Conservation (phyloP, 202 grass and related monocot genomes). For the Carex arenaria region DNA sequence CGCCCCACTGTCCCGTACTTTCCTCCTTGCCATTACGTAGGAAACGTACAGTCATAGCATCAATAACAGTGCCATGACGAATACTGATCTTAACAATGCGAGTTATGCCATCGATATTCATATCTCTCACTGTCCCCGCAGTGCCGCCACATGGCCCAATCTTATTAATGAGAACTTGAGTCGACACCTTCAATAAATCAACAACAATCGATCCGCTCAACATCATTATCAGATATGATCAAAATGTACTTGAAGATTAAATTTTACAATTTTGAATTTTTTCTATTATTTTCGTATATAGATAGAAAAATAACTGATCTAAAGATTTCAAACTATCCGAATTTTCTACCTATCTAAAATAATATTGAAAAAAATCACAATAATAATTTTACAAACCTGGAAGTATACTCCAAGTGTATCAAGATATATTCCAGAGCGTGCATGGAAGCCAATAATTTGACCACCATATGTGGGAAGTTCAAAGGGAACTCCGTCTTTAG, state of each 20-base stretch:
- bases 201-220: too few species aligned
- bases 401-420: slow-evolving; percentile 30
- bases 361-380: too few species aligned
- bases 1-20: slow-evolving; percentile 49
- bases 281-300: too few species aligned
- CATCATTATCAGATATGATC: too few species aligned
- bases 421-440: slow-evolving; percentile 23
- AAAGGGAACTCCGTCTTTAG: slow-evolving; percentile 30
- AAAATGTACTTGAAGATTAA: too few species aligned
- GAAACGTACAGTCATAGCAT: slow-evolving; percentile 24
- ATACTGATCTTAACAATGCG: slow-evolving; percentile 40
- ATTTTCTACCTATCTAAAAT: too few species aligned
- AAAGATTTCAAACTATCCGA: too few species aligned
- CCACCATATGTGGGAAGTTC: slow-evolving; percentile 25
- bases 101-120: slow-evolving; percentile 33
- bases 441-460: slow-evolving; percentile 45
- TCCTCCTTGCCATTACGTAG: slow-evolving; percentile 28
- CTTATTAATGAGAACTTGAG: not conserved
- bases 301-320: too few species aligned
- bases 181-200: too few species aligned
- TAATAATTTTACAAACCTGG: too few species aligned
- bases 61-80: slow-evolving; percentile 24
- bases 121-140: slow-evolving; percentile 21
- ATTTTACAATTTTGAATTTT: too few species aligned
- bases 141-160: slow-evolving; percentile 40